Evolutionary conservation across 345 rosid species (phyloP), one percentile per base, ranked within the genome.

Genomic region (Hypericum perforatum): DNA sequence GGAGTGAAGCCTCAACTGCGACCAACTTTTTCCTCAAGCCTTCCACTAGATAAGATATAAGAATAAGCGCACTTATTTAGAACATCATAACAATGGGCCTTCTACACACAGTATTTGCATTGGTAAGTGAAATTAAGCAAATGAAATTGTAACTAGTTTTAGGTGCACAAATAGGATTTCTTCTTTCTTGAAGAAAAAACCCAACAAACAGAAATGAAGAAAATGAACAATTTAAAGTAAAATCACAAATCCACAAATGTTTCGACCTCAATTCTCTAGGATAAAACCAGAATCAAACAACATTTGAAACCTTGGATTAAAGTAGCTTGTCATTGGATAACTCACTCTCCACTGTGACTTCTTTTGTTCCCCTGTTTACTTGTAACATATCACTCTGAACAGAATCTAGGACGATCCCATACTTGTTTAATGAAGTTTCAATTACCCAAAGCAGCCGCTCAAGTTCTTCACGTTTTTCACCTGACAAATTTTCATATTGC

Each of bases 351-450:
- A 83, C 60, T 44, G 72, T 64, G 16, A 75, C 65, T 75, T 94
- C 81, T 70, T 82, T 92, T 56, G 85, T 77, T 76, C 94, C 90
- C 70, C 69, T 80, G 63, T 75, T 84, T 55, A 76, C 76, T 75
- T 94, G 97, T 80, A 89, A 77, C 59, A 94, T 62, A 72, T 94
- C 87, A 56, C 74, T 76, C 78, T 89, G 89, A 63, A 86, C 67
- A 47, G 97, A 82, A 68, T 78, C 95, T 66, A 92, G 58, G 66
- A 82, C 76, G 79, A 80, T 86, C 41, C 84, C 82, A 61, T 78
- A 71, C 77, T 82, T 85, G 71, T 64, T 94, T 45, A 85, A 51
- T 51, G 91, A 83, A 67, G 87, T 79, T 69, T 85, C 97, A 63
- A 82, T 74, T 74, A 79, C 63, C 46, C 82, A 82, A 54, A 82